Percentiles rank a stretch among this genome's conserved stretches.
These are phyloP conservation scores for Crinitomyces ghanaensis DNA, from an alignment of 805 yeast genomes.

Conservation along the genomic window DNA sequence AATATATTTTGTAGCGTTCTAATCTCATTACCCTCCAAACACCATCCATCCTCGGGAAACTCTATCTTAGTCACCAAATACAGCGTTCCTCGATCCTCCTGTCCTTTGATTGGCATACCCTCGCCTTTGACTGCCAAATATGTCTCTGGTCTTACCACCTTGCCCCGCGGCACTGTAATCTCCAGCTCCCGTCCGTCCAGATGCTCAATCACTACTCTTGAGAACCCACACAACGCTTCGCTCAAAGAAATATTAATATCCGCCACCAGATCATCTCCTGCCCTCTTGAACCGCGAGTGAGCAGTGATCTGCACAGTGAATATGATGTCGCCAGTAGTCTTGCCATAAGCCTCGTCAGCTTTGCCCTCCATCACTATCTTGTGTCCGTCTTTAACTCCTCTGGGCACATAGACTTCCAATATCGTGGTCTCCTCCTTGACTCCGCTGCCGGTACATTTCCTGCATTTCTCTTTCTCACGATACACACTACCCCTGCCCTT, in stretches of 20 bases:
- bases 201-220: conserved; percentile 50
- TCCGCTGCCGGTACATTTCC: conserved; percentile 57
- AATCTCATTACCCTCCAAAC: conserved; percentile 55
- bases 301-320: conserved; percentile 44
- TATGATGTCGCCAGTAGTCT: conserved; percentile 65
- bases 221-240: conserved; percentile 80
- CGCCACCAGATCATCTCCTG: conserved; percentile 50
- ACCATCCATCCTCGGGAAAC: conserved; percentile 83
- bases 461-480: conserved; percentile 63
- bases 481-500: conserved; percentile 54
- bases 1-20: conserved; percentile 17
- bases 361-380: conserved; percentile 49
- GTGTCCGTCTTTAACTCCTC: conserved; percentile 59
- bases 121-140: conserved; percentile 51
- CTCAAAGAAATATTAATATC: conserved; percentile 50
- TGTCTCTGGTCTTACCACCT: conserved; percentile 67
- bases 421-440: conserved; percentile 54
- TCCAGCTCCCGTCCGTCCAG: conserved; percentile 69
- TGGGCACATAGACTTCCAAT: conserved; percentile 63
- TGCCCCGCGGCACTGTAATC: conserved; percentile 56
- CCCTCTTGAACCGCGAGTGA: conserved; percentile 41
- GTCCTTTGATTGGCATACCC: conserved; percentile 67
- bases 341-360: conserved; percentile 68
- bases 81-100: conserved; percentile 48
- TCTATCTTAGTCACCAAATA: conserved; percentile 60